Conservation (phyloP, 192 early-diverging fungal species). For the Martensiomyces pterosporus region DNA sequence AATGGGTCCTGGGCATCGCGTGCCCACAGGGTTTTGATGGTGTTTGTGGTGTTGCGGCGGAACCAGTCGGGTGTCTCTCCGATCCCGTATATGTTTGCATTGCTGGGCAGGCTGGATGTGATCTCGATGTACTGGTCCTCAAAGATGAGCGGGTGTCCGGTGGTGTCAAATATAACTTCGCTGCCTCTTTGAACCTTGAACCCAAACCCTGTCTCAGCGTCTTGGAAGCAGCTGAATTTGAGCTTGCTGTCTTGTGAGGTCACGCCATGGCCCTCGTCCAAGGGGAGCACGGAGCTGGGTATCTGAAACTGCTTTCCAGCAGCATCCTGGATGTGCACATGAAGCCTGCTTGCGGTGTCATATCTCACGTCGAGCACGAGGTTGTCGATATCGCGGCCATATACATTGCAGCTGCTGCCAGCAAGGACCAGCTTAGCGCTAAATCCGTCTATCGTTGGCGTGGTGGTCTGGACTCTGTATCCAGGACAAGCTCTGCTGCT, state of each 20-base stretch:
- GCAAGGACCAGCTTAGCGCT: constrained; percentile 11
- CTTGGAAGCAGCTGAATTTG: constrained; percentile 10
- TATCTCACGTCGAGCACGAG: constrained; percentile 50
- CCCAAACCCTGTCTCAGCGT: constrained; percentile 17
- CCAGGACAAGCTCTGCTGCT: constrained; percentile 19
- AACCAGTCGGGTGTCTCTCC: constrained; percentile 59
- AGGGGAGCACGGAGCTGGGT: constrained; percentile 21
- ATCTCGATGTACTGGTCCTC: constrained; percentile 67
- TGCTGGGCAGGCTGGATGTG: constrained; percentile 49
- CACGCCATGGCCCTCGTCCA: constrained; percentile 10
- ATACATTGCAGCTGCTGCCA: constrained; percentile 26
- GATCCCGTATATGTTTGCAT: constrained; percentile 66
- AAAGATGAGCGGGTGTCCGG: constrained; percentile 50
- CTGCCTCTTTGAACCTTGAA: constrained; percentile 27
- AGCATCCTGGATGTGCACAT: constrained; percentile 49
- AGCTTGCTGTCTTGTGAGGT: constrained; percentile 11
- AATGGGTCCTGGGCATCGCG: constrained; percentile 47
- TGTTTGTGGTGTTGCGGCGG: constrained; percentile 44
- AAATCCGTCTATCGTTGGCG: constrained; percentile 9
- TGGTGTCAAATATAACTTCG: constrained; percentile 33
- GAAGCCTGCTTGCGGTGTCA: constrained; percentile 53
- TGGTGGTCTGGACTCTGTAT: constrained; percentile 6
- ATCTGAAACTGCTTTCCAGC: constrained; percentile 46
- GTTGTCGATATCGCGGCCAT: constrained; percentile 45
- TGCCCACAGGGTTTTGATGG: constrained; percentile 38